Evolutionary conservation across 2,329 filamentous ascomycete species (phyloP), one percentile per base, ranked within the genome.

Genomic region (Nemania sp.): DNA sequence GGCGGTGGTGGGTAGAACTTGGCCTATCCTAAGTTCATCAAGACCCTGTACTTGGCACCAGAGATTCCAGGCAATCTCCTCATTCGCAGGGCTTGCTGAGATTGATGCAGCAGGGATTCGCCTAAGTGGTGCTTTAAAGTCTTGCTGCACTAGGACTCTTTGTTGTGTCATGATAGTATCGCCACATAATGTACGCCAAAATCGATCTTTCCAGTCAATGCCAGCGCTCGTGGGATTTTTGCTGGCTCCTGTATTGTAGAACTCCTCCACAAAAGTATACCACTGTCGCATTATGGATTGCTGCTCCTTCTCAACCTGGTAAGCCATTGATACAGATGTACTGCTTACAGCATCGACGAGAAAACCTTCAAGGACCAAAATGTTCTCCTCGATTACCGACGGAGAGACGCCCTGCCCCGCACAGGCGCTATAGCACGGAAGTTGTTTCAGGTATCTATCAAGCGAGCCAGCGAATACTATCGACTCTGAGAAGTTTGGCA

Each of bases 151-250:
- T 5, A 52, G n/a, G 18, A 52, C 58, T 3, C 35, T 53, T 20
- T 54, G 53, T 26, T 22, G 20, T 22, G 41, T 63, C 52, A 63
- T 58, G 35, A 67, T 47, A 5, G 64, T 67, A 58, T 67, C 64
- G 15, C 64, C 59, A 22, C 59, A 67, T 26, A 67, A 15, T 47
- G 54, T 58, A 27, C 64, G 64, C 58, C 58, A 67, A n/a, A 67
- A 67, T 38, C 58, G 26, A 13, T 47, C 45, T 8, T 57, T 29
- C 64, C 64, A 66, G 22, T n/a, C 27, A 43, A 18, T 18, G 27
- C 1, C 38, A n/a, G 8, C 5, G n/a, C 26, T 54, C 7, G 11
- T 15, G 20, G 24, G 35, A 35, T 47, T n/a, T 2, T 1, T 35
- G 27, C 38, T 27, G 7, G 3, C 2, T 20, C 18, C 1, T 35